phyloP scores from a whole-genome alignment of 2,329 filamentous ascomycete genomes.

The Alternaria hordeiaustralica region DNA sequence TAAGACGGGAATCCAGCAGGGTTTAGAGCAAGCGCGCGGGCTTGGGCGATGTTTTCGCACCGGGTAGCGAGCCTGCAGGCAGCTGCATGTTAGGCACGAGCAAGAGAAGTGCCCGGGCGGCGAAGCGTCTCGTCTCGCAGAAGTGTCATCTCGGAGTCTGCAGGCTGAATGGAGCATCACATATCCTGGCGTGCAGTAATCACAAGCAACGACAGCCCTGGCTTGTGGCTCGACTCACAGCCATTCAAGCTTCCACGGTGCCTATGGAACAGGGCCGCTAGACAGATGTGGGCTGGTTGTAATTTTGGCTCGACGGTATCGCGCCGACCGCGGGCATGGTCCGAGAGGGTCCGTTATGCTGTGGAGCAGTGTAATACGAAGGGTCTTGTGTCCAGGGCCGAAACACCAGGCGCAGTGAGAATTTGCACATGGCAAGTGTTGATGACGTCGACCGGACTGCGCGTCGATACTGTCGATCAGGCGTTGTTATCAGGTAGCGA shows the following conservation, averaged over 20 bases:
- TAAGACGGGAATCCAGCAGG: slow-evolving; percentile 6
- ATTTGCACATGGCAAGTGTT: neutral
- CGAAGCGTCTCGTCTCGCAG: slow-evolving; percentile 3
- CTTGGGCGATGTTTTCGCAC: slow-evolving; percentile 8
- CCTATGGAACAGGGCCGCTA: slow-evolving; percentile 22
- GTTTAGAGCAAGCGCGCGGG: slow-evolving; percentile 1
- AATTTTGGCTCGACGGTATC: slow-evolving; percentile 16
- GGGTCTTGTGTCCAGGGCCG: slow-evolving; percentile 3
- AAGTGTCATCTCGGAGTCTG: slow-evolving; percentile 11
- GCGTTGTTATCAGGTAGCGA: slow-evolving; percentile 9
- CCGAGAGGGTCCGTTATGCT: slow-evolving; percentile 5
- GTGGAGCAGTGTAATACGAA: slow-evolving; percentile 14
- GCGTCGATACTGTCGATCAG: neutral
- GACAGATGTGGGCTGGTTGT: slow-evolving; percentile 9
- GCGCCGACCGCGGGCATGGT: slow-evolving; percentile 16
- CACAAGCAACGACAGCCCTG: slow-evolving; percentile 4
- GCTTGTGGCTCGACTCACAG: slow-evolving; percentile 12
- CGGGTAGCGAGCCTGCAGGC: slow-evolving; percentile 8
- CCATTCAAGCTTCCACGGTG: slow-evolving; percentile 19
- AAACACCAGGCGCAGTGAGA: slow-evolving; percentile 19
- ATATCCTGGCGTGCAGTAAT: neutral
- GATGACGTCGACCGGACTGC: slow-evolving; percentile 4
- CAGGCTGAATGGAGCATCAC: slow-evolving; percentile 21
- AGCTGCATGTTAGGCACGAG: slow-evolving; percentile 17
- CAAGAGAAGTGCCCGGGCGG: slow-evolving; percentile 14